These are phyloP conservation scores for Athelia sp. DNA, from an alignment of 1,284 basidiomycete species.

Conservation along the genomic window DNA sequence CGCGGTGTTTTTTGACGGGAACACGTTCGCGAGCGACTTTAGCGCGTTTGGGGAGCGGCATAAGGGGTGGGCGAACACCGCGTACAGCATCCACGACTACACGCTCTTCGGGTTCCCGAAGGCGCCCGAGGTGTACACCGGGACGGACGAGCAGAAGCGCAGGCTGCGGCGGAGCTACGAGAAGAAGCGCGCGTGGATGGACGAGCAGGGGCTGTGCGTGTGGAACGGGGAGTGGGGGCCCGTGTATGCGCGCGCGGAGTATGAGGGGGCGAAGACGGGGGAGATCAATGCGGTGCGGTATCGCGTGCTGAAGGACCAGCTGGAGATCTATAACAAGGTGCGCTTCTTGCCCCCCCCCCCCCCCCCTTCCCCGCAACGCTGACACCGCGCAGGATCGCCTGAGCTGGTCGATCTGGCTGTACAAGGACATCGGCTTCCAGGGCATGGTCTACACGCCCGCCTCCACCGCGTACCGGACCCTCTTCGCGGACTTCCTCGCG, in stretches of 20 bases:
- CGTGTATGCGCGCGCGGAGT: conserved; percentile 53
- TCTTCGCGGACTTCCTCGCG: conserved; percentile 56
- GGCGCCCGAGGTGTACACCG: conserved; percentile 51
- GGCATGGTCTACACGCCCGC: conserved; percentile 72
- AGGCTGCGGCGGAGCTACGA: conserved; percentile 51
- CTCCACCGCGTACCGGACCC: conserved; percentile 65
- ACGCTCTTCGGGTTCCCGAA: conserved; percentile 65
- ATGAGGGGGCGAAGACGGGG: conserved; percentile 55
- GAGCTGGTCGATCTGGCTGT: conserved; percentile 83
- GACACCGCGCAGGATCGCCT: conserved; percentile 47
- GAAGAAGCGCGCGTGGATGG: conserved; percentile 69
- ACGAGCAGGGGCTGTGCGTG: conserved; percentile 55
- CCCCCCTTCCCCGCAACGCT: not conserved
- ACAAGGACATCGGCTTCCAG: conserved; percentile 84
- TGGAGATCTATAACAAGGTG: conserved; percentile 67
- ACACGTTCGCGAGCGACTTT: conserved; percentile 75
- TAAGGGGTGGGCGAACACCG: conserved; percentile 56
- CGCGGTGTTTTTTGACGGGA: conserved; percentile 64
- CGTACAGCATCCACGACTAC: conserved; percentile 78
- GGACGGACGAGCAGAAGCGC: conserved; percentile 47
- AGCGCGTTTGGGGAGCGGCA: conserved; percentile 59
- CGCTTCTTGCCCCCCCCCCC: not conserved
- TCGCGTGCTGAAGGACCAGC: conserved; percentile 65
- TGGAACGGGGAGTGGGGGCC: conserved; percentile 80
- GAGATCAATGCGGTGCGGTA: conserved; percentile 65